Conservation (phyloP, 805 yeast species). For the Komagataella populi region DNA sequence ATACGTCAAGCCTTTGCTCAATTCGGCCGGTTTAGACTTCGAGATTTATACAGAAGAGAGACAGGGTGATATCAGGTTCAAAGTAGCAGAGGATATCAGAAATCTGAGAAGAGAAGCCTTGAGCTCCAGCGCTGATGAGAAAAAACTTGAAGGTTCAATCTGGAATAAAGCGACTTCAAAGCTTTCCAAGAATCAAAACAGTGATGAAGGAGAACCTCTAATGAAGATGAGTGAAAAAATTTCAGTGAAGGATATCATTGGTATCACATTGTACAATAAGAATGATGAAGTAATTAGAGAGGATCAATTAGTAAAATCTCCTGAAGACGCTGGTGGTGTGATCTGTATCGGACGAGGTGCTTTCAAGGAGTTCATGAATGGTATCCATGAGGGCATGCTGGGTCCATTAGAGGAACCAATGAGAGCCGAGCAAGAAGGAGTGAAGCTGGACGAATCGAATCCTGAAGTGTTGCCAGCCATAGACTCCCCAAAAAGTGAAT, state of each 20-base stretch:
- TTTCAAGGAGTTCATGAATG: constrained; percentile 80
- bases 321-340: constrained; percentile 62
- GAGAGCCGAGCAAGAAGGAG: constrained; percentile 3
- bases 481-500: neutral
- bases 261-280: constrained; percentile 31
- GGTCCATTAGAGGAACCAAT: constrained; percentile 61
- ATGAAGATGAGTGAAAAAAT: constrained; percentile 22
- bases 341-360: constrained; percentile 94
- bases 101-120: constrained; percentile 38
- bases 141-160: constrained; percentile 3
- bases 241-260: constrained; percentile 34
- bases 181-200: constrained; percentile 6
- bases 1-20: constrained; percentile 75
- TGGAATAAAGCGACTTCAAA: neutral
- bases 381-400: constrained; percentile 86
- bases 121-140: constrained; percentile 7
- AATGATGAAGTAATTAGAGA: constrained; percentile 21
- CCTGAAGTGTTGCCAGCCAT: neutral
- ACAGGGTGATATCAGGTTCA: constrained; percentile 79
- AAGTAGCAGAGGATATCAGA: constrained; percentile 76
- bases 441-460: constrained; percentile 3
- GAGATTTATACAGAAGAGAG: constrained; percentile 64
- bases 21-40: constrained; percentile 74
- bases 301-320: constrained; percentile 30
- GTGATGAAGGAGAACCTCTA: constrained; percentile 13